Evolutionary conservation across 169 alveolate genomes (phyloP).

Genomic region (Pseudocohnilembus persalinus): DNA sequence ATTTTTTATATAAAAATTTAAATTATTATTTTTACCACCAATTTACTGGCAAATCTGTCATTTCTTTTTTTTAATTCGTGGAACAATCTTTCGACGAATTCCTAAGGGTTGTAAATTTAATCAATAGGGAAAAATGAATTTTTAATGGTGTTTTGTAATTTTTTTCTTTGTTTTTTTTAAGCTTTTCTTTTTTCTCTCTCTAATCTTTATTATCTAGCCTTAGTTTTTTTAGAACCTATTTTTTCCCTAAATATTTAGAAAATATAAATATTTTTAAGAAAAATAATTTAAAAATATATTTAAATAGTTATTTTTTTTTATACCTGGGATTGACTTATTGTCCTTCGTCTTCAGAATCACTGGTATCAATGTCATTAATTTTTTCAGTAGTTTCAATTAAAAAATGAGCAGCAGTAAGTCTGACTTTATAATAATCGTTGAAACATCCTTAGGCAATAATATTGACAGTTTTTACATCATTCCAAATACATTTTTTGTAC

Average conservation of each 20-base stretch:
- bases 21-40: slow-evolving; percentile 11
- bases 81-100: slow-evolving; percentile 40
- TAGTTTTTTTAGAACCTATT: slow-evolving; percentile 42
- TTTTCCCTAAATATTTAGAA: slow-evolving; percentile 9
- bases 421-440: slow-evolving; percentile 38
- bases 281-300: too few species aligned
- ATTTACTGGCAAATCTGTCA: slow-evolving; percentile 37
- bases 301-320: slow-evolving; percentile 1
- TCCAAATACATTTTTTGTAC: slow-evolving; percentile 41
- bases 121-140: slow-evolving; percentile 39
- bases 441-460: slow-evolving; percentile 47
- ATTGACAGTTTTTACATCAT: slow-evolving; percentile 32
- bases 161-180: slow-evolving; percentile 36
- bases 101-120: slow-evolving; percentile 44
- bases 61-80: slow-evolving; percentile 24
- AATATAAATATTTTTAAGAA: too few species aligned
- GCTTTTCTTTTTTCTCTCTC: slow-evolving; percentile 37
- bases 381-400: slow-evolving; percentile 42
- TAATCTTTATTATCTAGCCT: slow-evolving; percentile 35
- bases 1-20: too few species aligned
- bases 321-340: slow-evolving; percentile 5
- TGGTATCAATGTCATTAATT: slow-evolving; percentile 12
- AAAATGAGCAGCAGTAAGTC: slow-evolving; percentile 33
- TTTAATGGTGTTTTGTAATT: slow-evolving; percentile 17
- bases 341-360: slow-evolving; percentile 37